Evolutionary conservation across 768 basidiomycete genomes (phyloP), one percentile per base, ranked within the genome.

Genomic region (Piloderma croceum): DNA sequence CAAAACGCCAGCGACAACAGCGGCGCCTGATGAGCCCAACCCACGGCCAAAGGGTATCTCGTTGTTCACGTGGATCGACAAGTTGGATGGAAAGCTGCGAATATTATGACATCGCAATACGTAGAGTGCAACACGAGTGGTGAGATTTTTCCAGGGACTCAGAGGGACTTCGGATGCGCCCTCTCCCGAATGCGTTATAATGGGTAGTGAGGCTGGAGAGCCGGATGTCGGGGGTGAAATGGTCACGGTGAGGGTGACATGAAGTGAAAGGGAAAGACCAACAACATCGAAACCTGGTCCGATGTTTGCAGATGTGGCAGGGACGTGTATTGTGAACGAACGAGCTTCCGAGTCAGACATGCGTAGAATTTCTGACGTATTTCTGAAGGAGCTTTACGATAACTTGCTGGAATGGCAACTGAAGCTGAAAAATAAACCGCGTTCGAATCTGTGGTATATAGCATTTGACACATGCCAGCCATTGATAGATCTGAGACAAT

Each of bases 221-320:
- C 63, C 59, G 10, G 45, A 39, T 4, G 48, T 29, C 18, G 66
- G 56, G 5, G 48, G 38, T 5, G 64, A 54, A 10, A 73, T 54
- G 35, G 69, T 69, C 52, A 92, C 82, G 34, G 73, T 73, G 53
- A 98, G 73, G 12, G 79, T 82, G 50, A 97, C 76, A 50, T 82
- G 74, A 22, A 96, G 77, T 1, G 90, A 90, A 18, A 98, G 80
- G 0, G 94, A 93, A 47, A 99, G 83, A n/a, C 96, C 96, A 49
- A 97, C 91, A 47, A 98, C 96, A 61, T 99, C 96, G 64, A 99
- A 99, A 19, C 94, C 94, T 29, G 94, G 94, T 3, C 94, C 94
- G 56, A 99, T 92, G 69, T 99, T 99, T 49, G 94, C 94, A 47
- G 93, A 92, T 2, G 94, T 97, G n/a, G 91, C 91, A 7, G 94